phyloP scores from a whole-genome alignment of 78 protist species.

The Dictyostelium citrinum region DNA sequence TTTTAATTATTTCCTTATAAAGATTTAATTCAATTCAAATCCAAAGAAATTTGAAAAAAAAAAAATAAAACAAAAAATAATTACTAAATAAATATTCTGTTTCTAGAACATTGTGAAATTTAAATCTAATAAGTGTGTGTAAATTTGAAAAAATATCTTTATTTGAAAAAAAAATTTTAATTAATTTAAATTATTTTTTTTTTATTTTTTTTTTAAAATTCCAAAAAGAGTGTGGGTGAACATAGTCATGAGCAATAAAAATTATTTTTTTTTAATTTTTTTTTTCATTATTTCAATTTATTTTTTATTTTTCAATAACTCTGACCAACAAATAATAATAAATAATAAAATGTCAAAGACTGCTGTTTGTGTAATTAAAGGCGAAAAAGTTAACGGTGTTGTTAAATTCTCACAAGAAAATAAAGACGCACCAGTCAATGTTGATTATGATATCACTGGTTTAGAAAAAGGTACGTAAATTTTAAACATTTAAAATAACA shows the following conservation, averaged over 20 bases:
- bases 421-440: slow-evolving; percentile 10
- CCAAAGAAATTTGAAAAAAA: too few species aligned
- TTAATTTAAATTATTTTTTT: not conserved
- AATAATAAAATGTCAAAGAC: slow-evolving; percentile 41
- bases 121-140: not conserved
- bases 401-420: slow-evolving; percentile 52
- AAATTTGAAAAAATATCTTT: not conserved
- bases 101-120: not conserved
- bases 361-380: slow-evolving; percentile 55
- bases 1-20: too few species aligned
- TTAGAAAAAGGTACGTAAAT: not conserved
- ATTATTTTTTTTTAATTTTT: not conserved
- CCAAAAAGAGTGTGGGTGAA: not conserved
- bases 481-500: not conserved
- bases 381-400: slow-evolving; percentile 44
- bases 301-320: not conserved
- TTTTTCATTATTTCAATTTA: slow-evolving; percentile 3
- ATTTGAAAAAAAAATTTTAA: not conserved
- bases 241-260: not conserved
- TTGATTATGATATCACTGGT: slow-evolving; percentile 36
- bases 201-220: not conserved
- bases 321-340: not conserved
- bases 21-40: too few species aligned
- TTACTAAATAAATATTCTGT: not conserved
- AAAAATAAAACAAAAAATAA: too few species aligned